phyloP scores from a whole-genome alignment of 345 rosid species.

The Eucalyptus pauciflora region DNA sequence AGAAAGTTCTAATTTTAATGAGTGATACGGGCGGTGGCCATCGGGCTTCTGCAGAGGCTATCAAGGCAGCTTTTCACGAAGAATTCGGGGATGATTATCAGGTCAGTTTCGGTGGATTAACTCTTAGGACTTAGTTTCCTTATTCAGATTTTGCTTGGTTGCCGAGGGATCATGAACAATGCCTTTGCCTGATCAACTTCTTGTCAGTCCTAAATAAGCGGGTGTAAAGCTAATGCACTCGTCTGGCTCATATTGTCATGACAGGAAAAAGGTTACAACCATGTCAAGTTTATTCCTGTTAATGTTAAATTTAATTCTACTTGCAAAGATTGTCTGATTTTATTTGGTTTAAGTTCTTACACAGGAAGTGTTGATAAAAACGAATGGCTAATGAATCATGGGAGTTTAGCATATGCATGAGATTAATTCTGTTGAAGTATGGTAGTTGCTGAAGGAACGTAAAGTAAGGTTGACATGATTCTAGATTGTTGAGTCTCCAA shows the following conservation, averaged over 20 bases:
- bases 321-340: not conserved
- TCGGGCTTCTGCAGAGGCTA: conserved; percentile 97
- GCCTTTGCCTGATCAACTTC: not conserved
- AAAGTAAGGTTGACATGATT: not conserved
- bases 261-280: not conserved
- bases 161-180: not conserved
- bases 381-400: not conserved
- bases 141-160: not conserved
- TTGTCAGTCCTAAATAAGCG: not conserved
- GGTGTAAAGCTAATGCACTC: not conserved
- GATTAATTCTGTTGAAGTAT: not conserved
- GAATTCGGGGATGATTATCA: conserved; percentile 89
- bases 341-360: not conserved
- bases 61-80: conserved; percentile 72
- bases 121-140: not conserved
- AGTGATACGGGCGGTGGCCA: conserved; percentile 99
- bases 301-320: not conserved
- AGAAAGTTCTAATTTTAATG: conserved; percentile 92
- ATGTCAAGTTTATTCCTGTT: not conserved
- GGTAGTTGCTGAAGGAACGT: not conserved
- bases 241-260: not conserved
- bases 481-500: not conserved
- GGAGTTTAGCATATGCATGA: not conserved
- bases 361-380: not conserved
- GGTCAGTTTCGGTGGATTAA: conserved; percentile 31